A percentile compares a stretch with the other conserved stretches of the same genome.
Evolutionary conservation across 2,329 filamentous ascomycete genomes (phyloP).

Genomic region (Colletotrichum siamense): DNA sequence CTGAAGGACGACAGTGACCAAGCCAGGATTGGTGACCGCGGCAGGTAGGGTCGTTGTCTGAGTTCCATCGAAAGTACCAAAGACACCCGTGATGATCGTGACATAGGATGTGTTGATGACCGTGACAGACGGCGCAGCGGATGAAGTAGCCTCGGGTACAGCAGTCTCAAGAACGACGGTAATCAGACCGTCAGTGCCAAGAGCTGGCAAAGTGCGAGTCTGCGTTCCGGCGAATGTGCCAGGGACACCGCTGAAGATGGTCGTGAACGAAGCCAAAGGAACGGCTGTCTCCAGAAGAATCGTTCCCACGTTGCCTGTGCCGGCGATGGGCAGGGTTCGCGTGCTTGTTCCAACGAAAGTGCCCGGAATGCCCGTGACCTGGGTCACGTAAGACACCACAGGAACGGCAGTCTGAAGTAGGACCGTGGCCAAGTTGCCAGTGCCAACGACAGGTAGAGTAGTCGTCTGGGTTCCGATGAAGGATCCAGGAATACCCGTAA

Average conservation of each 20-base stretch:
- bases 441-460: not conserved
- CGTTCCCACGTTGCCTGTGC: not conserved
- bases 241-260: not conserved
- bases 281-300: not conserved
- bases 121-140: not conserved
- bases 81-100: conserved; percentile 1
- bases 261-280: not conserved
- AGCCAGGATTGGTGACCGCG: not conserved
- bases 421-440: not conserved
- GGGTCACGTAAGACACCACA: not conserved
- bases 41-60: conserved; percentile 5
- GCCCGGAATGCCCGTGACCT: not conserved
- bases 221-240: not conserved
- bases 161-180: conserved; percentile 6
- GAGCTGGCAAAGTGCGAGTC: not conserved
- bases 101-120: not conserved
- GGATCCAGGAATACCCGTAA: not conserved
- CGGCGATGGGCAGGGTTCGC: not conserved
- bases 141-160: not conserved
- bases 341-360: not conserved
- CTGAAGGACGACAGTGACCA: conserved; percentile 4
- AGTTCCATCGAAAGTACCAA: not conserved
- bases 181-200: not conserved
- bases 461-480: not conserved
- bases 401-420: conserved; percentile 6